Evolutionary conservation across 495 filamentous ascomycete species (phyloP).

Genomic region (Platismatia glauca): DNA sequence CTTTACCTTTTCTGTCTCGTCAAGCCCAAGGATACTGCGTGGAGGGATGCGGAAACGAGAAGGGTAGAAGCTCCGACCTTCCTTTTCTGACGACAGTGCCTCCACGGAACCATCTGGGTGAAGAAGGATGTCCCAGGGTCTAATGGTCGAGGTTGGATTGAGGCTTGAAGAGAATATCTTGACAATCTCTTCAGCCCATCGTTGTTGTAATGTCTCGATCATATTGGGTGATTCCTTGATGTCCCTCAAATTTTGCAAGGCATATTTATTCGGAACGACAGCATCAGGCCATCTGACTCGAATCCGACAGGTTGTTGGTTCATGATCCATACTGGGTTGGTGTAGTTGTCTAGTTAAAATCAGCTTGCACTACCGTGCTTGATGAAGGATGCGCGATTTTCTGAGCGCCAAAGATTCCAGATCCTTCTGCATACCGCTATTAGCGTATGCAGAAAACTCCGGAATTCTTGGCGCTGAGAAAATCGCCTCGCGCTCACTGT

Average conservation of each 20-base stretch:
- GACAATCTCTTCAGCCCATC: background rate
- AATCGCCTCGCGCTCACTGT: too few species aligned
- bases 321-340: background rate
- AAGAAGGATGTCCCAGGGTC: background rate
- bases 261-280: background rate
- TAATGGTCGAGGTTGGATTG: background rate
- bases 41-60: background rate
- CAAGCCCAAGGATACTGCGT: background rate
- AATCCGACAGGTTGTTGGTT: background rate
- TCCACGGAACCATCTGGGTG: constrained; percentile 14
- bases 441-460: too few species aligned
- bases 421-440: too few species aligned
- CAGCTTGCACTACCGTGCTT: too few species aligned
- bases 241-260: background rate
- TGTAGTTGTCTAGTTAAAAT: too few species aligned
- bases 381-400: too few species aligned
- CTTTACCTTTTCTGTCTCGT: constrained; percentile 5
- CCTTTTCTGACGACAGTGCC: constrained; percentile 9
- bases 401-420: too few species aligned
- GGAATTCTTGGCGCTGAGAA: too few species aligned
- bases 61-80: background rate
- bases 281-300: background rate
- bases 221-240: background rate
- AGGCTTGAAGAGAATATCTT: background rate
- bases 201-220: background rate